Conservation (phyloP, 2,329 filamentous ascomycete genomes). For the Cladosporium phlei region DNA sequence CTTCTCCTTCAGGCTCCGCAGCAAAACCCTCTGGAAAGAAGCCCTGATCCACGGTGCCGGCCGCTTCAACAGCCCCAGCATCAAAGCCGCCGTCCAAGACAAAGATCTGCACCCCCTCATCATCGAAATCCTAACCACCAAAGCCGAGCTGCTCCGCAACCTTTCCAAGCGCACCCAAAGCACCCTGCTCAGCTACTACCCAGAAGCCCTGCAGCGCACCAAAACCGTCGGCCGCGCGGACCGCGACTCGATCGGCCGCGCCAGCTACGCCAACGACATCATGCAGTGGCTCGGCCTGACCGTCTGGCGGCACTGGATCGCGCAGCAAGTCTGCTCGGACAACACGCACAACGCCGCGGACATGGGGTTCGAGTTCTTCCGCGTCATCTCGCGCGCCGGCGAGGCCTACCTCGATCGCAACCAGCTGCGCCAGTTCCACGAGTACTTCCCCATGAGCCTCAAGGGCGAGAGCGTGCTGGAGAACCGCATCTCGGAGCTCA, state of each 20-base stretch:
- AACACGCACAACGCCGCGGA: slow-evolving; percentile 38
- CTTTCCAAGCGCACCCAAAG: slow-evolving; percentile 26
- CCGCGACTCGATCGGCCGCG: slow-evolving; percentile 35
- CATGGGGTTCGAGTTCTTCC: slow-evolving; percentile 45
- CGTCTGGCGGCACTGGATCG: slow-evolving; percentile 46
- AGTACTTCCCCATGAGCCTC: slow-evolving; percentile 40
- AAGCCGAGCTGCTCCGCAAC: slow-evolving; percentile 26
- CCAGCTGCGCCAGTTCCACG: slow-evolving; percentile 37
- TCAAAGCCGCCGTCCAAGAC: slow-evolving; percentile 22
- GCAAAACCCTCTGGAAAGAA: slow-evolving; percentile 42
- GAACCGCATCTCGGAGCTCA: slow-evolving; percentile 39
- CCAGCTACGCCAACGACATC: slow-evolving; percentile 45
- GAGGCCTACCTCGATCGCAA: slow-evolving; percentile 41
- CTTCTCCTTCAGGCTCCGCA: slow-evolving; percentile 43
- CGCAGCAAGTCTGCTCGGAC: slow-evolving; percentile 36
- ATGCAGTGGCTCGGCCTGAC: slow-evolving; percentile 48
- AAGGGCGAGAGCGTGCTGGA: slow-evolving; percentile 41
- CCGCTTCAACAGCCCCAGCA: slow-evolving; percentile 32
- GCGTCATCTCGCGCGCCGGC: slow-evolving; percentile 36
- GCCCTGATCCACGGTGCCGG: slow-evolving; percentile 43
- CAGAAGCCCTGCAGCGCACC: slow-evolving; percentile 24
- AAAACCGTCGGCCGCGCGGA: slow-evolving; percentile 25
- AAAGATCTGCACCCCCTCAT: slow-evolving; percentile 21
- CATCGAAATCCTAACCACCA: slow-evolving; percentile 28
- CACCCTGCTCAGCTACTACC: slow-evolving; percentile 35